Evolutionary conservation across 306 rosid species (phyloP), one percentile per base, ranked within the genome.

Genomic region (Inga leiocalycina): DNA sequence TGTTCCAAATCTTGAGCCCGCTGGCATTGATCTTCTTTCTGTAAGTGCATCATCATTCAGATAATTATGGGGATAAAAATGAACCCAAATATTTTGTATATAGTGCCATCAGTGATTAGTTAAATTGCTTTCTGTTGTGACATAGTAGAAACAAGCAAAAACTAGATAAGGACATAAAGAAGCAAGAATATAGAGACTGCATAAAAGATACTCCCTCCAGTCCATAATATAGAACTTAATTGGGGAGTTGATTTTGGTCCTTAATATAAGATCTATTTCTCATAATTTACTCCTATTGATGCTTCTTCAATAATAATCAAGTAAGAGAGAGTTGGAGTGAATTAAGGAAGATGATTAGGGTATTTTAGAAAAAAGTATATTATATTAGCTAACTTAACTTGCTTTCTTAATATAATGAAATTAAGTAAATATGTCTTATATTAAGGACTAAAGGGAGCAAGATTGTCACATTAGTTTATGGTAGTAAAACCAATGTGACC

Each of bases 1-100:
- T 76, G 98, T 93, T 89, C 97, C 98, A 49, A 96, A 85, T 91
- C 93, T 96, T 76, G 94, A 91, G 27, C 80, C 98, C 62, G 84
- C 91, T 79, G 99, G 99, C 78, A 85, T 96, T 67, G 92, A 91
- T 87, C 93, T 96, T 87, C 98, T 96, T 79, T 88, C 91, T 61
- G 99, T 96, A 92, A 93, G 99, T 88, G 78, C 74, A 44, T 54
- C 44, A 51, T 51, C 57, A 51, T 44, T 78, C 35, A 72, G 64
- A 79, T 20, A 65, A 57, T 76, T 49, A 20, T 70, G 82, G 65
- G 56, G 79, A 71, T 24, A 6, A 76, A 77, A 80, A n/a, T 74
- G 82, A 81, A 79, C 37, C 71, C 24, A 30, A 44, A 71, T 34
- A 39, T 71, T 79, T 67, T 59, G 44, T 70, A 16, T 16, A 3